phyloP scores from a whole-genome alignment of 305 asterid genomes.

The Fraxinus angustifolia region DNA sequence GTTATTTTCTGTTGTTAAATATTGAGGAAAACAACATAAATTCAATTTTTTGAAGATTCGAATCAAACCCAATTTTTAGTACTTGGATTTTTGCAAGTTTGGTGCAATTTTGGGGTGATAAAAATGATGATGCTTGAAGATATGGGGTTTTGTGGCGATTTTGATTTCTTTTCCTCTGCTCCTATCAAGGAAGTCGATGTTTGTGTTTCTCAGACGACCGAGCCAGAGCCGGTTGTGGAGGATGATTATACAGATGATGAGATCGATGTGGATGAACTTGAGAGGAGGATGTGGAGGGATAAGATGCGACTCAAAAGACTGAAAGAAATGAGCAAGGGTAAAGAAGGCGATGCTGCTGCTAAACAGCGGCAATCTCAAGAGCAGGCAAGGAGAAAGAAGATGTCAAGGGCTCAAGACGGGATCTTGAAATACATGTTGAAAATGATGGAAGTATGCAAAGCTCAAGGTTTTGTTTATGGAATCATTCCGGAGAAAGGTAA shows the following conservation, averaged over 20 bases:
- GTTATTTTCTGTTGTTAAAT: neutral
- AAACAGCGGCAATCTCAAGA: slow-evolving; percentile 66
- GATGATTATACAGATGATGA: slow-evolving; percentile 86
- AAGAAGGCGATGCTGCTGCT: slow-evolving; percentile 36
- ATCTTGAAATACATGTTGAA: slow-evolving; percentile 79
- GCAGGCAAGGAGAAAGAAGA: slow-evolving; percentile 78
- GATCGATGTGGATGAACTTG: slow-evolving; percentile 74
- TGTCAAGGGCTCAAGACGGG: slow-evolving; percentile 86
- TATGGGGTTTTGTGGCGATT: slow-evolving; percentile 62
- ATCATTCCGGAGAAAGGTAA: slow-evolving; percentile 75
- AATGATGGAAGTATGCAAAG: slow-evolving; percentile 83
- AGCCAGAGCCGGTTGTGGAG: slow-evolving; percentile 39
- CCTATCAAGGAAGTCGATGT: slow-evolving; percentile 45
- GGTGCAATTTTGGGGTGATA: slow-evolving; percentile 7
- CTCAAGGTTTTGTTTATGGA: slow-evolving; percentile 73
- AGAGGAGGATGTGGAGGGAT: slow-evolving; percentile 82
- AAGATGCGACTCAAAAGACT: slow-evolving; percentile 64
- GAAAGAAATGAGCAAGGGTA: slow-evolving; percentile 62
- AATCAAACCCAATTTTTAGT: neutral
- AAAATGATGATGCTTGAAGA: slow-evolving; percentile 71
- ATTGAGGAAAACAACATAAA: neutral
- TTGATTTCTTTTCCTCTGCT: slow-evolving; percentile 58
- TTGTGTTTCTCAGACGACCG: slow-evolving; percentile 33
- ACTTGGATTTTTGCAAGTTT: neutral
- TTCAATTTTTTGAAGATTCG: slow-evolving; percentile 4